Conservation (phyloP, 306 rosid species). For the Psophocarpus tetragonolobus region DNA sequence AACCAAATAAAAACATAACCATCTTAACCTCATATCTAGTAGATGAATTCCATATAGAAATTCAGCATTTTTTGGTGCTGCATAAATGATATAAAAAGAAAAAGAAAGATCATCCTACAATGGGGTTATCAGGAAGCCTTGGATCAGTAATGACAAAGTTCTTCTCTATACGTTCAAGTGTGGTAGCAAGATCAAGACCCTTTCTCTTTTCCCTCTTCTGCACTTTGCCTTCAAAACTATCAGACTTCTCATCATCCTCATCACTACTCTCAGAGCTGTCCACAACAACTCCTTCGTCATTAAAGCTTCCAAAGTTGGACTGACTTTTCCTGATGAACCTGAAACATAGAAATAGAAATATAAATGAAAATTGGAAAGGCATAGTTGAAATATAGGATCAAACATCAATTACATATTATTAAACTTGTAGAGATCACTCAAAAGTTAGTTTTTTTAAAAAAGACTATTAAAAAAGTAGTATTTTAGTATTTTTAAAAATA, state of each 20-base stretch:
- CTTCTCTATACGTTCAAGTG: slow-evolving; percentile 97
- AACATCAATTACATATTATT: neutral
- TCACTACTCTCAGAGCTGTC: slow-evolving; percentile 38
- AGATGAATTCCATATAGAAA: neutral
- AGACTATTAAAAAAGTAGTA: neutral
- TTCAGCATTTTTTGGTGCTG: neutral
- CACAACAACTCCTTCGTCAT: slow-evolving; percentile 31
- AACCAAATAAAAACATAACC: slow-evolving; percentile 12
- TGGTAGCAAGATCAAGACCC: slow-evolving; percentile 97
- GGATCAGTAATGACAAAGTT: slow-evolving; percentile 98
- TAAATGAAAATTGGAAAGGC: neutral
- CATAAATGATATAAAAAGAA: neutral
- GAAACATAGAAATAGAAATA: slow-evolving; percentile 15
- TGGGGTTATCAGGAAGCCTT: slow-evolving; percentile 95
- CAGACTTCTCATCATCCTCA: slow-evolving; percentile 52
- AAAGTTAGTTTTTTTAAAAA: neutral
- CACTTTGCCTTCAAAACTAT: slow-evolving; percentile 50
- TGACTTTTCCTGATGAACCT: slow-evolving; percentile 68
- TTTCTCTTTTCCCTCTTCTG: slow-evolving; percentile 80
- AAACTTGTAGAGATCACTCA: neutral
- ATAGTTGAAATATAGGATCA: neutral
- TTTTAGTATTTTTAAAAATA: neutral
- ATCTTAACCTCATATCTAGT: neutral
- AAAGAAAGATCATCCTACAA: slow-evolving; percentile 48
- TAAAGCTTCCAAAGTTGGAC: slow-evolving; percentile 44